Evolutionary conservation across 139 green algal genomes (phyloP), one percentile per base, ranked within the genome.

Genomic region (Desmodesmus armatus): DNA sequence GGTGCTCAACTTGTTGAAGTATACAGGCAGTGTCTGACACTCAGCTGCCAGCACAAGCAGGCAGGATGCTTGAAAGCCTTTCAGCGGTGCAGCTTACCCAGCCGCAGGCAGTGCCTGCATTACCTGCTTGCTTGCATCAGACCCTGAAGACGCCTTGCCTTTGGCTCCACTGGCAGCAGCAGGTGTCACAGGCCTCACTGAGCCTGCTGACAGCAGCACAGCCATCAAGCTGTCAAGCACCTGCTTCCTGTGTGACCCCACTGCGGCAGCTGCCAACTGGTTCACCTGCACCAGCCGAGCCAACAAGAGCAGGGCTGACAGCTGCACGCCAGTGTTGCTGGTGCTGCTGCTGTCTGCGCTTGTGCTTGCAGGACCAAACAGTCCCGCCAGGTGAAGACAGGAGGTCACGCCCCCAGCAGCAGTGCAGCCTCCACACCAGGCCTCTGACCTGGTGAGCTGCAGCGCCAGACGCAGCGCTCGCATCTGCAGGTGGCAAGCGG

Each of bases 381-480:
- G n/a, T n/a, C n/a, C n/a, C n/a, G 40, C n/a, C 19, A 82, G 23
- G 15, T 37, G 55, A 53, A 73, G 49, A 6, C 49, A 31, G 23
- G 74, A 49, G 21, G 58, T 33, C 5, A 58, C 76, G 27, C 76
- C 76, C 23, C 55, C 55, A n/a, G 37, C 39, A 27, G 76, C 76
- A 29, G 76, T 33, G 37, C 71, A 82, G 23, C 35, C 27, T 3
- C 72, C 37, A 23, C 55, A 21, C 53, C 53, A 82, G 23, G 9
- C 1, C 2, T 9, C 9, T 1, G 2, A 43, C 21, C 27, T 43
- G n/a, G 76, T 39, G 21, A 82, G 76, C 55, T 60, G 55, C 25
- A 58, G 55, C 6, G 76, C 76, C 62, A 82, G 25, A 21, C 76
- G 76, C 11, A n/a, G 31, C 3, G 55, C 76, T 19, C 76, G 76